Conservation (phyloP, 768 basidiomycete species). For the Russula virescens region DNA sequence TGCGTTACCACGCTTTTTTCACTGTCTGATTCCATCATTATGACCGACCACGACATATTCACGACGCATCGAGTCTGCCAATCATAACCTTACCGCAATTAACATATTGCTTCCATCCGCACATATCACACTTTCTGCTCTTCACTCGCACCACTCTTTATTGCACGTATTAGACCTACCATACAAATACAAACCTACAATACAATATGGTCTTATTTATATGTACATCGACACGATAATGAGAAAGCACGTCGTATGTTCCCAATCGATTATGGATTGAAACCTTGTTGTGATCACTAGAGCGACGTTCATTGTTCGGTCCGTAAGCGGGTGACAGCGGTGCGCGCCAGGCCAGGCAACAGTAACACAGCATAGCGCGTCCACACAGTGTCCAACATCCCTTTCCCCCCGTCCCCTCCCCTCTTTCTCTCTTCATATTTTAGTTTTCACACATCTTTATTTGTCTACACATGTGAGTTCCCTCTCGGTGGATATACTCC, state of each 20-base stretch:
- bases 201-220: background rate
- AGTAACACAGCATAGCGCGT: background rate
- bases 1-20: background rate
- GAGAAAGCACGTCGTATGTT: background rate
- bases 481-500: background rate
- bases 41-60: background rate
- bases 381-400: background rate
- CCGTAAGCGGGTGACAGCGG: too few relatives aligned
- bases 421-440: background rate
- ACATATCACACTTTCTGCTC: background rate
- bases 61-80: background rate
- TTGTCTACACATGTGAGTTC: conserved; percentile 12
- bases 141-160: background rate
- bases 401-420: background rate
- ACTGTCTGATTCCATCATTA: background rate
- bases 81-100: background rate
- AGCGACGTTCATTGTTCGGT: too few relatives aligned
- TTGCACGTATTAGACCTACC: background rate
- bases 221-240: background rate
- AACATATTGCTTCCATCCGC: background rate
- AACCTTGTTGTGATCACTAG: too few relatives aligned
- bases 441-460: too few relatives aligned
- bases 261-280: background rate
- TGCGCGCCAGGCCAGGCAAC: background rate
- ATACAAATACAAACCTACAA: background rate